phyloP scores from a whole-genome alignment of 2,329 filamentous ascomycete species.

The Periconia sp. region DNA sequence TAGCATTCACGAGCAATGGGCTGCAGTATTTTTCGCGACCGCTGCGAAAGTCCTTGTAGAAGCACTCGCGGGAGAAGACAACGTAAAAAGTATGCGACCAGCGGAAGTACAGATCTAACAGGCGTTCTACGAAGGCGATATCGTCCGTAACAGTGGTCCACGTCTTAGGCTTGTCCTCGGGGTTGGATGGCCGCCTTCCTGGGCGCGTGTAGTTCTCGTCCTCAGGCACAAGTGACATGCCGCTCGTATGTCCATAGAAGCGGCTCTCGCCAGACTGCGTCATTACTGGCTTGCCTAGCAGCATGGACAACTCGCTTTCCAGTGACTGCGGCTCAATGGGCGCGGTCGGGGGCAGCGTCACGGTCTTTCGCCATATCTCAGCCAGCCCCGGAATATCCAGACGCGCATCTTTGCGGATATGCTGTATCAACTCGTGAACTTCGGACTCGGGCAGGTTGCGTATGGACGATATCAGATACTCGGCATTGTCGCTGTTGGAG shows the following conservation, averaged over 20 bases:
- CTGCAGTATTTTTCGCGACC: constrained; percentile 71
- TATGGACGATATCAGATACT: constrained; percentile 52
- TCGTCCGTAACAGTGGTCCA: constrained; percentile 71
- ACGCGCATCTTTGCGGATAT: constrained; percentile 49
- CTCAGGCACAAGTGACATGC: constrained; percentile 43
- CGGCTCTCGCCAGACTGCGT: constrained; percentile 41
- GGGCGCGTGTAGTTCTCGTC: constrained; percentile 38
- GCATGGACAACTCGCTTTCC: constrained; percentile 43
- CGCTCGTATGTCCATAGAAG: constrained; percentile 47
- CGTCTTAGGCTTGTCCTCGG: constrained; percentile 20
- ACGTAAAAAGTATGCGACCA: constrained; percentile 80
- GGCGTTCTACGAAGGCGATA: constrained; percentile 64
- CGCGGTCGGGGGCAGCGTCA: constrained; percentile 37
- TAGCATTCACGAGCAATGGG: constrained; percentile 68
- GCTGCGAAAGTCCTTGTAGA: constrained; percentile 68
- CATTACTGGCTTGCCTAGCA: constrained; percentile 44
- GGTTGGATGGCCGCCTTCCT: constrained; percentile 11
- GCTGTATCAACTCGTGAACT: constrained; percentile 50
- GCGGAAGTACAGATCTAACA: constrained; percentile 69
- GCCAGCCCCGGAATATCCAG: constrained; percentile 49
- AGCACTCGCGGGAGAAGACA: constrained; percentile 74
- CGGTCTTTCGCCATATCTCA: constrained; percentile 48
- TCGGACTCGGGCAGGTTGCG: constrained; percentile 53
- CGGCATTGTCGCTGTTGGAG: constrained; percentile 24
- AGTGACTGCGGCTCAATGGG: constrained; percentile 33